Evolutionary conservation across 2,329 filamentous ascomycete genomes (phyloP), one percentile per base, ranked within the genome.

Genomic region (Colletotrichum viniferum): DNA sequence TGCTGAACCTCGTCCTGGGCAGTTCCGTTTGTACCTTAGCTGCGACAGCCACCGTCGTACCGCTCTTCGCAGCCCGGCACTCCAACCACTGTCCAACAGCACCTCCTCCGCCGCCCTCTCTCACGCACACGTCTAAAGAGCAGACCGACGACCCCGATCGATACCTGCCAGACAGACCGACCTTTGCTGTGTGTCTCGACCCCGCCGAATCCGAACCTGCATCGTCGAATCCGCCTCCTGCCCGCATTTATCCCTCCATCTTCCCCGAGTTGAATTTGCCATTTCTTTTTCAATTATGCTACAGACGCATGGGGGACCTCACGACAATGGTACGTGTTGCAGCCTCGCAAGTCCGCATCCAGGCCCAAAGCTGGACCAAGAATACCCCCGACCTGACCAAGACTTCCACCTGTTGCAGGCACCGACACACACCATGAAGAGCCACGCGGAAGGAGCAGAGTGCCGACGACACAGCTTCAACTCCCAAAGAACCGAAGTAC

Each of bases 401-500:
- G 61, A 66, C 61, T 66, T 82, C 78, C 81, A 74, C 78, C 72
- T 77, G 71, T 66, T 77, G 74, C 79, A 88, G 86, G 85, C 83
- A 84, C 84, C 82, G 84, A 86, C 78, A 82, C 80, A 80, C 81
- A 80, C 74, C 79, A 81, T 77, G 83, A 83, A 78, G 82, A 86
- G 76, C 82, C 85, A 81, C 85, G 85, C 80, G 87, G 85, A 73
- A 85, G 87, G 77, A 85, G 81, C 79, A 87, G 87, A 34, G 67
- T 63, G 81, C 85, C 89, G 76, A 80, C 85, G 70, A 84, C 87
- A 56, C 83, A 87, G 62, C 82, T 91, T 73, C 86, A 88, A 76
- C 85, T 93, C 71, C 91, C 91, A 73, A 93, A 92, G 84, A 93
- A 92, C 82, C 87, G 90, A 80, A 93, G 91, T 82, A 92, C 91